Base-by-base conservation (phyloP, 2,329 filamentous ascomycete genomes). In the Microdochium bolleyi region DNA sequence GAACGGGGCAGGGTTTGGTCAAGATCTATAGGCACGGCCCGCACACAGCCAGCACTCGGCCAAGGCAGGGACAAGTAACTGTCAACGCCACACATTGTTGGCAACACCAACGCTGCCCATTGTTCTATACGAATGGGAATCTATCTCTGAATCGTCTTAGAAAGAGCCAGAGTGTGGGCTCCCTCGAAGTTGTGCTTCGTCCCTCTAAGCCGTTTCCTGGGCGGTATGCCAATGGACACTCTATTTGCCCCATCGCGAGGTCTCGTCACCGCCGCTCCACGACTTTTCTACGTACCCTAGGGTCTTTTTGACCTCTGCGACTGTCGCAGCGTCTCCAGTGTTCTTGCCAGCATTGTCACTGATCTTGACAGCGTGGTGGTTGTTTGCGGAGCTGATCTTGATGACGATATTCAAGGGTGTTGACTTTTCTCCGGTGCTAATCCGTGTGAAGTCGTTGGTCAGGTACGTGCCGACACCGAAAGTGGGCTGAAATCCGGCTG, bases 391-490 rank as follows among this genome's bases (percentile, higher is more conserved):
- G 56, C 89, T 89, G 55, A 99, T 79, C 73, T 99, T 99, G 73
- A 99, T 96, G 60, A 99, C 94, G 62, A 99, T 99, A 64, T 99
- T 99, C 52, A 99, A 74, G 0, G 94, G 94, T 16, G 85, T 83
- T 0, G 92, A 96, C 71, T 96, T 97, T 60, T 84, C 83, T 38
- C 85, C 85, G 1, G 85, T 88, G 34, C 77, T 83, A 55, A 80
- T 73, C 58, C 87, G 82, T n/a, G 73, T 74, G 67, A 94, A 99
- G 69, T 99, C 94, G 64, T 99, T 96, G 3, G 94, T 99, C 62
- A 99, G 79, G 70, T 89, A 97, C 0, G 94, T 99, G 3, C 94
- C 94, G 1, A 99, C 88, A 55, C 94, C 94, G 72, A 99, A 99
- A 0, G 87, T 88, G 13, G 92, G 87, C 55, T 85, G 81, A 69